phyloP scores from a whole-genome alignment of 148 eudicot species.

The Tetragonia tetragonoides region DNA sequence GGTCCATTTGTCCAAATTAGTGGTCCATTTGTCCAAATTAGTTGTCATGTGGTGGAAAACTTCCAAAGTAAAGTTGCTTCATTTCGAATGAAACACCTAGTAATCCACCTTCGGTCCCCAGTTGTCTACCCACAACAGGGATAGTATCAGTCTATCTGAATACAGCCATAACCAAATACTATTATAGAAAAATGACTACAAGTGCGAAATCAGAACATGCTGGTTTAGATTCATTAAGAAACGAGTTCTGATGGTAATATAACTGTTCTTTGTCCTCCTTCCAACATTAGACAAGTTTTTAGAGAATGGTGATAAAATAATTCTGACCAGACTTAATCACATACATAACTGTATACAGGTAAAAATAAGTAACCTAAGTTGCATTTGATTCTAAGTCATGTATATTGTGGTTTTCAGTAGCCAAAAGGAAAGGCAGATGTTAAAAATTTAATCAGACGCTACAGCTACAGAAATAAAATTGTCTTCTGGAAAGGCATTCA shows the following conservation, averaged over 20 bases:
- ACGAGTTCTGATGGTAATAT: neutral
- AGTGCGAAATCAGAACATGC: neutral
- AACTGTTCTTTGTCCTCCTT: neutral
- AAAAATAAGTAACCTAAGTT: neutral
- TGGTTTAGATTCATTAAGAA: neutral
- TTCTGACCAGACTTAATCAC: neutral
- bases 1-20: no score
- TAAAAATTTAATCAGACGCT: neutral
- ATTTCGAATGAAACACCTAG: no score
- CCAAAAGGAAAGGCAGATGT: neutral
- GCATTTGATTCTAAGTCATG: neutral
- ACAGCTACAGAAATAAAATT: neutral
- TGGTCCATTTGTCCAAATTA: neutral
- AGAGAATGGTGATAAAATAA: neutral
- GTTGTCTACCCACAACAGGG: no score
- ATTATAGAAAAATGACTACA: no score
- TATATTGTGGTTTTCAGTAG: neutral
- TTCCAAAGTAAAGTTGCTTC: no score
- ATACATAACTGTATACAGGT: no score
- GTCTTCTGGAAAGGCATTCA: neutral
- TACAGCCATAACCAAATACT: no score
- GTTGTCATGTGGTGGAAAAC: no score
- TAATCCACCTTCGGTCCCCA: no score
- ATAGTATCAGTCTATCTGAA: no score
- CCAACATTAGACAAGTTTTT: neutral